phyloP scores from a whole-genome alignment of 2,329 filamentous ascomycete genomes.

The Knufia fluminis region DNA sequence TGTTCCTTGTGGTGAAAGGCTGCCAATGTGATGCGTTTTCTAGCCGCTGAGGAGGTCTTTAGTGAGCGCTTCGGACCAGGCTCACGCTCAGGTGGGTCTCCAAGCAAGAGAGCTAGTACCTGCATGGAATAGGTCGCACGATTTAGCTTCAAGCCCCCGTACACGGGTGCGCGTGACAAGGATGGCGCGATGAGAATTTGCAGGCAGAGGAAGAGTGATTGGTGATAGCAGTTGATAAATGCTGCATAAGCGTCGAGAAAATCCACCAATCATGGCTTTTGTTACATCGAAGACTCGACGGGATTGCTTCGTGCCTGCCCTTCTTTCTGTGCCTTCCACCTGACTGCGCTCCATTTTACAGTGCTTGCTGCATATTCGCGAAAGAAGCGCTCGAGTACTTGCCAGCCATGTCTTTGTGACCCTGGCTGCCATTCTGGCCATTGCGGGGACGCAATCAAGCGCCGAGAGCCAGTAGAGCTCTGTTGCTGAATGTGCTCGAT shows the following conservation, averaged over 20 bases:
- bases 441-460: slow-evolving; percentile 11
- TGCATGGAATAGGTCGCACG: neutral
- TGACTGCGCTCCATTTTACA: neutral
- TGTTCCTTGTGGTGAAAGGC: slow-evolving; percentile 1
- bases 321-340: neutral
- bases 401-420: neutral
- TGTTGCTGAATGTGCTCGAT: neutral
- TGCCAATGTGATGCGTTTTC: neutral
- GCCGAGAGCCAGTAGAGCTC: slow-evolving; percentile 9
- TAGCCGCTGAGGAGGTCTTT: slow-evolving; percentile 6
- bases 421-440: slow-evolving; percentile 7
- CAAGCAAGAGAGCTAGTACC: neutral
- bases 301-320: slow-evolving; percentile 7
- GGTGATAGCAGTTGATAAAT: slow-evolving; percentile 4
- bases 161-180: neutral
- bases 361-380: slow-evolving; percentile 5
- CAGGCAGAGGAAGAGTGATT: neutral
- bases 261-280: neutral
- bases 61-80: slow-evolving; percentile 4
- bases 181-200: neutral
- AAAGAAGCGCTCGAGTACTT: slow-evolving; percentile 1
- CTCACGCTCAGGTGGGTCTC: neutral
- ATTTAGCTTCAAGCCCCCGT: neutral
- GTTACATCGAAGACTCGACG: neutral
- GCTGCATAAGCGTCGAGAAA: slow-evolving; percentile 3